phyloP scores from a whole-genome alignment of 2,329 filamentous ascomycete species.

The Monilinia polystroma region DNA sequence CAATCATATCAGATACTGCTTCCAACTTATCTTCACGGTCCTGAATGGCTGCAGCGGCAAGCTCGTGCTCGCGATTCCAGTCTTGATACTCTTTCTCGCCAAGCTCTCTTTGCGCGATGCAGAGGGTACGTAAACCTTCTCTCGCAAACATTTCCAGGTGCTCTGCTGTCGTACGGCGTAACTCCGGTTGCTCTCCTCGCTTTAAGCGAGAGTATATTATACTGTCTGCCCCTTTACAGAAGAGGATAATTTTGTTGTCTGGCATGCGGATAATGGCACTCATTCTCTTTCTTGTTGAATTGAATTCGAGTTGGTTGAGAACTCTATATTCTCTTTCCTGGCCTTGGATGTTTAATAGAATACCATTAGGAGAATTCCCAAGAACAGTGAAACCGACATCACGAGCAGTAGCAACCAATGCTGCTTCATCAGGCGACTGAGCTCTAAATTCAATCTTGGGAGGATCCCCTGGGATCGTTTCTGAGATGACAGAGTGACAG shows the following conservation, averaged over 20 bases:
- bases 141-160: conserved; percentile 96
- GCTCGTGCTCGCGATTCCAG: conserved; percentile 86
- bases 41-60: conserved; percentile 78
- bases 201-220: conserved; percentile 92
- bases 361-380: conserved; percentile 73
- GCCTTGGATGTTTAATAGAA: conserved; percentile 83
- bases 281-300: conserved; percentile 95
- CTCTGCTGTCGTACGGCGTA: conserved; percentile 81
- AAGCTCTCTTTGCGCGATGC: conserved; percentile 81
- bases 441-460: conserved; percentile 94
- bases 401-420: conserved; percentile 87
- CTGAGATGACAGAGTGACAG: conserved; percentile 96
- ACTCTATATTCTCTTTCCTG: conserved; percentile 82
- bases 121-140: conserved; percentile 91
- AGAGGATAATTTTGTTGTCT: conserved; percentile 81
- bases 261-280: conserved; percentile 96
- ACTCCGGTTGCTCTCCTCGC: conserved; percentile 79
- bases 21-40: conserved; percentile 93
- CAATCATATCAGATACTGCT: conserved; percentile 82
- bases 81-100: conserved; percentile 76
- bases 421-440: conserved; percentile 94
- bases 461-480: conserved; percentile 83
- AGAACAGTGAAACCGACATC: conserved; percentile 95
- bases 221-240: conserved; percentile 97
- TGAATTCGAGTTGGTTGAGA: conserved; percentile 95